Conservation (phyloP, 1,139 yeast genomes). For the Hemisphaericaspora xylofermentans region DNA sequence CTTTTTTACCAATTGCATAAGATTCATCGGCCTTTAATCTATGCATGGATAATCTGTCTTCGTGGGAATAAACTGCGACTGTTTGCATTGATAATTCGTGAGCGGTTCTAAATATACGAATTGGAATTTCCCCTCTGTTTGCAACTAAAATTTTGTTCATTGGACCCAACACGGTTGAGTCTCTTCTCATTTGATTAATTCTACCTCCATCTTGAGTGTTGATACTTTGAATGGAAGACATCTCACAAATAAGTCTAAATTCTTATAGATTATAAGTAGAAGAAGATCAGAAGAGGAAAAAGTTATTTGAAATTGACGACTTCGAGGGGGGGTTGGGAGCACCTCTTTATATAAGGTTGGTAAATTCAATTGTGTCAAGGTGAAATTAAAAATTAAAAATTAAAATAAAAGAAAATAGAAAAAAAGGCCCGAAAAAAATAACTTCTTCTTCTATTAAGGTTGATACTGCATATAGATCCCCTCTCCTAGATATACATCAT, state of each 20-base stretch:
- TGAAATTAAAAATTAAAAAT: no score
- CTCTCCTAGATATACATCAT: no score
- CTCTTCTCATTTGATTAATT: slow-evolving; percentile 56
- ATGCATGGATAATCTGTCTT: slow-evolving; percentile 93
- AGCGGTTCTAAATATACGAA: slow-evolving; percentile 91
- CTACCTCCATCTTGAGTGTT: slow-evolving; percentile 21
- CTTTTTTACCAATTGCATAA: slow-evolving; percentile 86
- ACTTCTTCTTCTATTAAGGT: no score
- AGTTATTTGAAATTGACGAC: not conserved
- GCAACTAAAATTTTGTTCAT: slow-evolving; percentile 84
- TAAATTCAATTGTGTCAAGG: no score
- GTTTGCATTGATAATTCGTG: slow-evolving; percentile 98
- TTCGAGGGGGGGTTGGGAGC: not conserved
- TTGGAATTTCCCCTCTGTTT: slow-evolving; percentile 93
- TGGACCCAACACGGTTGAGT: slow-evolving; percentile 60
- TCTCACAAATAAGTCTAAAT: slow-evolving; percentile 5
- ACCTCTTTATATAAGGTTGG: no score
- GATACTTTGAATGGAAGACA: slow-evolving; percentile 19
- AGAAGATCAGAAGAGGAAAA: slow-evolving; percentile 8
- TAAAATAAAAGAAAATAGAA: no score
- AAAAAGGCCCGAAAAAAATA: no score
- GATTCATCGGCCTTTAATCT: slow-evolving; percentile 91
- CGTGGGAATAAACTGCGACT: slow-evolving; percentile 95
- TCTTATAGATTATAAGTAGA: slow-evolving; percentile 1
- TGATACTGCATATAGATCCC: no score